phyloP scores from a whole-genome alignment of 495 filamentous ascomycete species.

The Aspergillus panamensis region DNA sequence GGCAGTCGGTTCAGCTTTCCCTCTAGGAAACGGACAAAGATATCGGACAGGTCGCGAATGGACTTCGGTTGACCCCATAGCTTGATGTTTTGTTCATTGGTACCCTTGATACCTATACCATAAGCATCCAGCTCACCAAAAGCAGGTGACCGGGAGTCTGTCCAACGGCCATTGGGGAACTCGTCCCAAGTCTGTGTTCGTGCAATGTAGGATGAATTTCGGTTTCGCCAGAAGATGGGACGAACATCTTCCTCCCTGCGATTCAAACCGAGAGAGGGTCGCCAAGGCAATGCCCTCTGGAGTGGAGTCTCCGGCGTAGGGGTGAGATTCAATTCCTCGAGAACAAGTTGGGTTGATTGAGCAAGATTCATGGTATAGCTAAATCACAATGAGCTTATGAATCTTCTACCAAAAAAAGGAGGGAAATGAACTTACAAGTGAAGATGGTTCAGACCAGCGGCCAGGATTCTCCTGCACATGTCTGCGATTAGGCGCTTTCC shows the following conservation, averaged over 20 bases:
- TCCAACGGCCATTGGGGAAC: conserved; percentile 98
- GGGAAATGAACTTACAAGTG: conserved; percentile 65
- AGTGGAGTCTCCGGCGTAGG: conserved; percentile 72
- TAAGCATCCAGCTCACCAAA: conserved; percentile 97
- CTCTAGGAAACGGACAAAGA: conserved; percentile 80
- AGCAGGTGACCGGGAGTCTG: conserved; percentile 92
- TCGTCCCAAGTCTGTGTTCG: conserved; percentile 99
- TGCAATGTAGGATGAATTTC: conserved; percentile 89
- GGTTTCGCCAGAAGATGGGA: conserved; percentile 98
- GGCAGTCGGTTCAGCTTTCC: conserved; percentile 79
- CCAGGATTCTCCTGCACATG: conserved; percentile 81
- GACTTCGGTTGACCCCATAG: conserved; percentile 86
- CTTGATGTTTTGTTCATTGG: conserved; percentile 93
- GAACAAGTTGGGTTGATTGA: conserved; percentile 86
- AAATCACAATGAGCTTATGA: conserved; percentile 11
- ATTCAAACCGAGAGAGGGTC: conserved; percentile 84
- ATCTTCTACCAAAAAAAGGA: background rate
- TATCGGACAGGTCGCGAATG: conserved; percentile 70
- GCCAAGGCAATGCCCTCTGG: conserved; percentile 87
- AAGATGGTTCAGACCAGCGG: conserved; percentile 77
- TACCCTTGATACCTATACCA: conserved; percentile 91
- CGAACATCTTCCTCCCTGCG: conserved; percentile 92
- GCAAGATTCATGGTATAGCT: conserved; percentile 99
- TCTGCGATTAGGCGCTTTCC: conserved; percentile 88
- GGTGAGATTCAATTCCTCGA: conserved; percentile 80